phyloP scores from a whole-genome alignment of 305 asterid species.

The Salvia sclarea region DNA sequence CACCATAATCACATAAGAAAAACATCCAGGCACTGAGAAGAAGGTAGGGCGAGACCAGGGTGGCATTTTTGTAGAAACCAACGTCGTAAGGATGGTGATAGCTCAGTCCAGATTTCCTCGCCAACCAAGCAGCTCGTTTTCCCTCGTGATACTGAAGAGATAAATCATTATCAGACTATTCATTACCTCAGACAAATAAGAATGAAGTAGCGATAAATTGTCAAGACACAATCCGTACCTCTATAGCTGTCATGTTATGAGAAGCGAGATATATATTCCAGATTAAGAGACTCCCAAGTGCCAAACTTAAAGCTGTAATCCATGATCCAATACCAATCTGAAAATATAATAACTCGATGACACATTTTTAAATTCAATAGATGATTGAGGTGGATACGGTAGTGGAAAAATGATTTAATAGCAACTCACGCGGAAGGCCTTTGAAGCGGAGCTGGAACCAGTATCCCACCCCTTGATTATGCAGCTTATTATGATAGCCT shows the following conservation, averaged over 20 bases:
- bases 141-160: slow-evolving; percentile 66
- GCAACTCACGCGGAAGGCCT: slow-evolving; percentile 61
- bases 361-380: slow-evolving; percentile 16
- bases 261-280: slow-evolving; percentile 87
- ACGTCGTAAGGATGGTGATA: slow-evolving; percentile 81
- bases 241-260: slow-evolving; percentile 87
- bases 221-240: slow-evolving; percentile 46
- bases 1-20: not conserved
- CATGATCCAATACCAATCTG: slow-evolving; percentile 62
- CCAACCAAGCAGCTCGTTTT: slow-evolving; percentile 87
- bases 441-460: slow-evolving; percentile 40
- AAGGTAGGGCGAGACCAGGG: slow-evolving; percentile 60
- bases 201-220: slow-evolving; percentile 11
- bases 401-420: not conserved
- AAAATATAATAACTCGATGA: slow-evolving; percentile 25
- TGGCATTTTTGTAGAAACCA: slow-evolving; percentile 64
- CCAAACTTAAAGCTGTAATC: slow-evolving; percentile 49
- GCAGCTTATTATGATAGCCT: slow-evolving; percentile 54
- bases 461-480: slow-evolving; percentile 50
- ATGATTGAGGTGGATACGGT: not conserved
- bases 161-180: slow-evolving; percentile 26
- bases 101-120: slow-evolving; percentile 78
- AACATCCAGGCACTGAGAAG: not conserved
- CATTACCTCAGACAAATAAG: slow-evolving; percentile 6
- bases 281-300: slow-evolving; percentile 66